phyloP scores from a whole-genome alignment of 129 eudicot species.

The Silybum marianum region DNA sequence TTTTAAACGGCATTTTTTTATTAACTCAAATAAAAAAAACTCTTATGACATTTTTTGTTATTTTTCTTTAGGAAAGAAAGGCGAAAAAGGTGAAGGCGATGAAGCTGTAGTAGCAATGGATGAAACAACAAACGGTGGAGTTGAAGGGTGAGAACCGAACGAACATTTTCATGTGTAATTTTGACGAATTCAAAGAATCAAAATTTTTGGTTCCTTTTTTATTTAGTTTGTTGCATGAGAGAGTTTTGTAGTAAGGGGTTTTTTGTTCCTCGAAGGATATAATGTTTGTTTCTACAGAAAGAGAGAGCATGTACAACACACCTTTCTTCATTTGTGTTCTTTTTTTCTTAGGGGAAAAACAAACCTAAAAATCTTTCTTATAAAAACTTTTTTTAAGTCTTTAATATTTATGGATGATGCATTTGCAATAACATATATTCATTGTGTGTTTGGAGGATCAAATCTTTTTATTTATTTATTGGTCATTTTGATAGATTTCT shows the following conservation, averaged over 20 bases:
- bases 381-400: not conserved
- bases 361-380: not conserved
- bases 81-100: constrained; percentile 51
- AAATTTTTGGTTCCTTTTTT: constrained; percentile 27
- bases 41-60: no score
- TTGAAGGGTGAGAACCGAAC: constrained; percentile 1
- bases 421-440: constrained; percentile 6
- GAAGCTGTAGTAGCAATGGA: constrained; percentile 65
- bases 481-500: not conserved
- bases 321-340: constrained; percentile 7
- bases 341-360: constrained; percentile 9
- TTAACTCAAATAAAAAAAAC: no score
- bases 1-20: no score
- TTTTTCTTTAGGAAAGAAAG: constrained; percentile 57
- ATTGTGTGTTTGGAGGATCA: not conserved
- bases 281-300: constrained; percentile 17
- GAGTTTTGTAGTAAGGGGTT: not conserved
- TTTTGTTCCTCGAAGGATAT: not conserved
- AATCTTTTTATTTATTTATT: not conserved
- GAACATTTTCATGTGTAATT: constrained; percentile 16
- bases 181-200: constrained; percentile 21
- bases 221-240: not conserved
- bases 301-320: constrained; percentile 15
- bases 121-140: constrained; percentile 41
- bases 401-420: not conserved